Base-by-base conservation (phyloP, 345 rosid genomes). In the Streptanthus diversifolius region DNA sequence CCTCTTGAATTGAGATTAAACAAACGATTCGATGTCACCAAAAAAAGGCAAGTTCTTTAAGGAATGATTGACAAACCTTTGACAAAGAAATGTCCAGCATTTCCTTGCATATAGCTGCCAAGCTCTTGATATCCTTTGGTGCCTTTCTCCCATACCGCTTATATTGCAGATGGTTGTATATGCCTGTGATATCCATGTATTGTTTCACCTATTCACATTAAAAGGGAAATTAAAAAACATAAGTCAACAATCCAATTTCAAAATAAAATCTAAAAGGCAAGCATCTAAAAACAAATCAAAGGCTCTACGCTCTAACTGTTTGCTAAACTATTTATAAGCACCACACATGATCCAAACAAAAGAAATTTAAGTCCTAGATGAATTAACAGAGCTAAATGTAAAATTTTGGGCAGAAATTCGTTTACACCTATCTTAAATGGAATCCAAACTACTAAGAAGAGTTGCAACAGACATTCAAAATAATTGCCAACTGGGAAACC, bases 201-300 rank as follows among this genome's bases (percentile, higher is more conserved):
- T 93, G 98, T 77, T 93, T 93, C 77, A 93, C 85, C 97, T 89
- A 72, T 57, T 71, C 76, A 81, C 66, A 77, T 79, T 24, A 65
- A 55, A 32, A 49, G 3, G 3, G 0, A 27, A 15, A 29, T 11
- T 5, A 32, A 22, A 32, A 22, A 5, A 54, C 41, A 45, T 18
- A 35, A 24, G 0, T 56, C 24, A 71, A 59, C 10, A 58, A 47
- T 22, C 14, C 8, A 47, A 24, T 60, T 44, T 15, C 58, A 43
- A 44, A 30, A 69, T 8, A 3, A 12, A 17, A 12, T 10, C 7
- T 29, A 45, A 30, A 30, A 63, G 55, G n/a, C 15, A 39, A 14
- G 9, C 68, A 33, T 25, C 13, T 8, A 33, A 58, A 41, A 47
- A 25, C 11, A 55, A 54, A 58, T 59, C 7, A 24, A 70, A 52